Conservation (phyloP, 306 rosid species). For the Glycine latifolia region DNA sequence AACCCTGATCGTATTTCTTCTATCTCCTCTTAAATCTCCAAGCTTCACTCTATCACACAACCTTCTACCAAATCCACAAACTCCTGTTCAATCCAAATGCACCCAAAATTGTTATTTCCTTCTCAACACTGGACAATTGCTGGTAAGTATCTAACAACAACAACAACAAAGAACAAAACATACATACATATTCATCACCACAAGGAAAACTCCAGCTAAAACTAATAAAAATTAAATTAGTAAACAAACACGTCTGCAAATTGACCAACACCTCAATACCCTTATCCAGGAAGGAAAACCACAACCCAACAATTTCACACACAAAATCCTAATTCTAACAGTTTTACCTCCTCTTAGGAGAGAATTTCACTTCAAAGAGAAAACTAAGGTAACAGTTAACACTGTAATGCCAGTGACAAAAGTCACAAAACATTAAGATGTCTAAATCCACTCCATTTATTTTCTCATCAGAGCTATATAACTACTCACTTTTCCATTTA, state of each 20-base stretch:
- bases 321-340: conserved; percentile 54
- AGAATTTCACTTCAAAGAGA: neutral
- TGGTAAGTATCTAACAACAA: conserved; percentile 50
- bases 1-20: neutral
- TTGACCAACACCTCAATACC: neutral
- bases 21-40: conserved; percentile 18
- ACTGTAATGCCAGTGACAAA: neutral
- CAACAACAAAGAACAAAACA: conserved; percentile 41
- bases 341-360: neutral
- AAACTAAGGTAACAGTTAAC: neutral
- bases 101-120: conserved; percentile 39
- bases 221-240: conserved; percentile 15
- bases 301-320: conserved; percentile 6
- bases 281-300: neutral
- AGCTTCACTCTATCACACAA: conserved; percentile 41
- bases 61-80: conserved; percentile 35
- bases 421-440: neutral
- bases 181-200: conserved; percentile 44
- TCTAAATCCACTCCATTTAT: neutral
- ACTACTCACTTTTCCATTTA: neutral
- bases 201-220: conserved; percentile 34
- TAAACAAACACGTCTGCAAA: neutral
- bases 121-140: conserved; percentile 50
- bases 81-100: conserved; percentile 41
- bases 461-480: neutral